These are phyloP conservation scores for Erysimum pusillum DNA, from an alignment of 441 rosid genomes.

Conservation along the genomic window DNA sequence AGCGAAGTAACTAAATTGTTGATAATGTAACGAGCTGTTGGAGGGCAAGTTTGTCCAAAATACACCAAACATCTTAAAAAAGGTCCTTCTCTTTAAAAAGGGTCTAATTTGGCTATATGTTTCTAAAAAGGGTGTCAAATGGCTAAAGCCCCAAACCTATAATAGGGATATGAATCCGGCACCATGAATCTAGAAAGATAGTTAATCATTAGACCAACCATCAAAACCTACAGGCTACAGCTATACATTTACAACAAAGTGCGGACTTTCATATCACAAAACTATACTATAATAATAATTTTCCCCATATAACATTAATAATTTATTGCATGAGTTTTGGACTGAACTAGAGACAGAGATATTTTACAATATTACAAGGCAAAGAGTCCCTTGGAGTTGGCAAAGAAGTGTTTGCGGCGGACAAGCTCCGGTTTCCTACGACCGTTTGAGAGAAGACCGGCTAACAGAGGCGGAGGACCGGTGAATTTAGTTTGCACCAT, in stretches of 20 bases:
- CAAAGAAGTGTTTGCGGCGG: slow-evolving; percentile 77
- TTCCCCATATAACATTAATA: background rate
- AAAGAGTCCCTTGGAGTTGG: slow-evolving; percentile 59
- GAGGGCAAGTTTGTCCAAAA: no score
- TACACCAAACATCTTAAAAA: no score
- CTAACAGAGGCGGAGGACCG: slow-evolving; percentile 67
- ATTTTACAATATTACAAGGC: slow-evolving; percentile 30
- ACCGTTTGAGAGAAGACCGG: slow-evolving; percentile 56
- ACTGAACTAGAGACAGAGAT: background rate
- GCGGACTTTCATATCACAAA: background rate
- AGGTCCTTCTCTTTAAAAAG: no score
- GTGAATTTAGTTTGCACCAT: slow-evolving; percentile 64
- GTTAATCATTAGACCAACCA: slow-evolving; percentile 9
- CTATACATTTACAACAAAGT: slow-evolving; percentile 4
- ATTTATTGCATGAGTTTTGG: background rate
- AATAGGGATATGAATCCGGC: no score
- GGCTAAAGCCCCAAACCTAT: background rate
- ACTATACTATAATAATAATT: slow-evolving; percentile 4
- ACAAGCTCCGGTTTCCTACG: slow-evolving; percentile 56
- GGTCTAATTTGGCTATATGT: no score
- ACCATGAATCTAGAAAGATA: slow-evolving; percentile 13
- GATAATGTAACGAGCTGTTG: no score
- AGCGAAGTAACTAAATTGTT: no score
- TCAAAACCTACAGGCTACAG: background rate
- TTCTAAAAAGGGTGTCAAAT: no score